Evolutionary conservation across 306 rosid species (phyloP).

Genomic region (Crataegus laevigata): DNA sequence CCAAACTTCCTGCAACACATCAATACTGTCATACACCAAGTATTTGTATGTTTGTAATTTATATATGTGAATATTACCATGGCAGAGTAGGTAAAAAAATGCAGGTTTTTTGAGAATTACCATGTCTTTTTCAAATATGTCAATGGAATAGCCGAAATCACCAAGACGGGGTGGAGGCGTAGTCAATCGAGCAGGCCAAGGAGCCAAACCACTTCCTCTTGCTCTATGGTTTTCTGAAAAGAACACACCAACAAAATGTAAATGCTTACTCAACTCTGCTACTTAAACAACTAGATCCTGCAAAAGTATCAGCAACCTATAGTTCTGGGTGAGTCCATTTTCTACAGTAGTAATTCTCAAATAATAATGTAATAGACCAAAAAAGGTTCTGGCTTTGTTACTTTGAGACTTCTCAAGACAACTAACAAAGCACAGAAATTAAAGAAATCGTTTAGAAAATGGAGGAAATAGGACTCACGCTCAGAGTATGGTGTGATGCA

Average conservation of each 20-base stretch:
- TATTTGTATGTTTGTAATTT: neutral
- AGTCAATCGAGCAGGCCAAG: conserved; percentile 95
- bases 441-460: neutral
- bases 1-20: conserved; percentile 72
- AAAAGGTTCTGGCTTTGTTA: neutral
- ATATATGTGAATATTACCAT: neutral
- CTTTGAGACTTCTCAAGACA: neutral
- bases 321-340: neutral
- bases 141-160: conserved; percentile 75
- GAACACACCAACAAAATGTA: neutral
- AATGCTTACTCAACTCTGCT: neutral
- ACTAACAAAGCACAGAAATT: neutral
- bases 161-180: conserved; percentile 86
- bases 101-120: conserved; percentile 27
- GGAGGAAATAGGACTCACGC: conserved; percentile 50
- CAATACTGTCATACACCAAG: conserved; percentile 10
- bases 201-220: conserved; percentile 90
- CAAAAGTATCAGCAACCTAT: neutral
- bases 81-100: neutral
- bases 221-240: conserved; percentile 56
- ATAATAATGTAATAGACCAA: neutral
- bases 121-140: conserved; percentile 81
- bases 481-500: conserved; percentile 89
- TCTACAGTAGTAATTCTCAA: neutral
- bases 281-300: neutral